Evolutionary conservation across 2,329 filamentous ascomycete genomes (phyloP).

Genomic region (Ophiocordyceps australis): DNA sequence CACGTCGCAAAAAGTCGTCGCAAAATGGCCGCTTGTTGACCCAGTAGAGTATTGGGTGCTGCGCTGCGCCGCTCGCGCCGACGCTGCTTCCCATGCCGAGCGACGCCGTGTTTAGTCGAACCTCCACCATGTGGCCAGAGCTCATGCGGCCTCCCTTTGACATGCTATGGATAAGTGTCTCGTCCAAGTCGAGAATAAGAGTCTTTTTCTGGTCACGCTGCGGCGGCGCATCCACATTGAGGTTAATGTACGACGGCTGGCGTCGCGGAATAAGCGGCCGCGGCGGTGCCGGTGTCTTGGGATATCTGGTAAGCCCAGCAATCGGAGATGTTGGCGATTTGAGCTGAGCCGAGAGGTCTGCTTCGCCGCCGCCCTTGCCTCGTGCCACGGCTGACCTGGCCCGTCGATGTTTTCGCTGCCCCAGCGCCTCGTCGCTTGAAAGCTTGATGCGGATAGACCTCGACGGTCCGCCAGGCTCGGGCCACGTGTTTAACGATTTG

Average conservation of each 20-base stretch:
- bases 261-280: constrained; percentile 76
- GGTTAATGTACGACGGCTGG: constrained; percentile 72
- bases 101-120: constrained; percentile 61
- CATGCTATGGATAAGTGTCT: constrained; percentile 95
- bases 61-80: constrained; percentile 38
- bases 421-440: constrained; percentile 58
- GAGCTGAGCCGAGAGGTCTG: constrained; percentile 59
- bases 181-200: constrained; percentile 84
- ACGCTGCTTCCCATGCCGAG: constrained; percentile 48
- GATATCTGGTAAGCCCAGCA: constrained; percentile 69
- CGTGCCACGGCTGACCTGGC: constrained; percentile 28
- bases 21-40: constrained; percentile 96
- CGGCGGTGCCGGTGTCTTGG: constrained; percentile 74
- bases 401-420: constrained; percentile 55
- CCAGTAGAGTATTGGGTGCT: constrained; percentile 95
- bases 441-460: constrained; percentile 85
- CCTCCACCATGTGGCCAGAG: constrained; percentile 96
- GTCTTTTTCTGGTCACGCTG: constrained; percentile 81
- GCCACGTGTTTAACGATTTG: constrained; percentile 37
- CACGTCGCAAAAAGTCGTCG: constrained; percentile 82
- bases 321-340: constrained; percentile 87
- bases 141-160: constrained; percentile 92
- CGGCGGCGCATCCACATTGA: constrained; percentile 30
- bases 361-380: constrained; percentile 20
- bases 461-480: constrained; percentile 47